Evolutionary conservation across 2,329 filamentous ascomycete genomes (phyloP).

Genomic region (Coniochaeta hoffmannii): DNA sequence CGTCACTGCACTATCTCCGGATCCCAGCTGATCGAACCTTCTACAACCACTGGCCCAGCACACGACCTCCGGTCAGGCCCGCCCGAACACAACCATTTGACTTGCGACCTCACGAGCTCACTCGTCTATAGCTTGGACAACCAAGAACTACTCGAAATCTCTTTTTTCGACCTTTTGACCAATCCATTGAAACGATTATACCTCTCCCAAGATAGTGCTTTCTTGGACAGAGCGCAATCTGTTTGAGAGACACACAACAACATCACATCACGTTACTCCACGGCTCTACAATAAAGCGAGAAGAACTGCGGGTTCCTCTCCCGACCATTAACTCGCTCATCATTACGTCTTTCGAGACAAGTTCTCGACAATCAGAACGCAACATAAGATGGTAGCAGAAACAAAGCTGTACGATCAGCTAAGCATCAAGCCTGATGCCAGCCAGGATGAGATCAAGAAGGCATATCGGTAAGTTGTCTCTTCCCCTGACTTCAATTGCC

Average conservation of each 20-base stretch:
- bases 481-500: neutral
- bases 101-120: neutral
- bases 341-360: conserved; percentile 7
- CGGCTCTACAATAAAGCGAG: neutral
- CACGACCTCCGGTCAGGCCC: neutral
- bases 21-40: conserved; percentile 2
- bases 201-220: neutral
- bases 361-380: conserved; percentile 11
- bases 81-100: conserved; percentile 2
- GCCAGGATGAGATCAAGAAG: conserved; percentile 95
- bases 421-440: conserved; percentile 67
- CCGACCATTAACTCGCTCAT: neutral
- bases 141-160: neutral
- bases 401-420: conserved; percentile 91
- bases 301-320: neutral
- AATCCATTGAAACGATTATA: neutral
- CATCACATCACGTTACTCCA: neutral
- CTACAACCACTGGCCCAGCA: conserved; percentile 2
- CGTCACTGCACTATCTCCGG: conserved; percentile 3
- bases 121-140: neutral
- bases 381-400: conserved; percentile 79
- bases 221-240: neutral
- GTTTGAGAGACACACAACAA: neutral
- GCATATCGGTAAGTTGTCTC: conserved; percentile 64
- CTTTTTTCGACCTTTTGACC: neutral